Conservation (phyloP, 768 basidiomycete species). For the Amanita pseudoporphyria region DNA sequence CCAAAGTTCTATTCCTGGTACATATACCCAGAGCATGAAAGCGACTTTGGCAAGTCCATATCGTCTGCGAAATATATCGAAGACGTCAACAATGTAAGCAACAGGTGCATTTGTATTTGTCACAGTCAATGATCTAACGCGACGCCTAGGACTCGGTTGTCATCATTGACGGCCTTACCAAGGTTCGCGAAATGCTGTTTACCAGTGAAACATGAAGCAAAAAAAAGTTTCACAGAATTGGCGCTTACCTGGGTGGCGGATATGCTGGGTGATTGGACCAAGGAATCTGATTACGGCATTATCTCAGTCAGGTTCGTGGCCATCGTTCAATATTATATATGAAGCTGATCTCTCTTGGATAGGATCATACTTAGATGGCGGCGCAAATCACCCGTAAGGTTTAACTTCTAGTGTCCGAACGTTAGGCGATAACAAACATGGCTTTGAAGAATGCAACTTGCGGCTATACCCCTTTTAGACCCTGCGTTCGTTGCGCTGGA, state of each 20-base stretch:
- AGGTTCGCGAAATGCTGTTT: constrained; percentile 31
- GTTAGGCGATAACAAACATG: not conserved
- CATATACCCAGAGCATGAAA: constrained; percentile 72
- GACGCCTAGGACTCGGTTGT: constrained; percentile 58
- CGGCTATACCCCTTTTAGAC: constrained; percentile 78
- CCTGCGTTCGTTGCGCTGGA: constrained; percentile 59
- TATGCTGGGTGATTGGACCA: constrained; percentile 91
- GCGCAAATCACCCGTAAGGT: constrained; percentile 83
- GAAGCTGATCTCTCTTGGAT: not conserved
- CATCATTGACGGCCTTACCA: constrained; percentile 89
- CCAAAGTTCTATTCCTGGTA: constrained; percentile 91
- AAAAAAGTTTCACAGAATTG: constrained; percentile 54
- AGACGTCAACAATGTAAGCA: constrained; percentile 65
- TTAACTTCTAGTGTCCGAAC: not conserved
- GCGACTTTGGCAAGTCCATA: constrained; percentile 67
- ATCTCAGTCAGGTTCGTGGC: constrained; percentile 68
- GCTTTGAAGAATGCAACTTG: constrained; percentile 62
- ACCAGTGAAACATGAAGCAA: not conserved
- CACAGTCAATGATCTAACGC: not conserved
- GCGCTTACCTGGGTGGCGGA: constrained; percentile 91
- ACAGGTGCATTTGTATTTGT: not conserved
- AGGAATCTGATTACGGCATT: constrained; percentile 83
- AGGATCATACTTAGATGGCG: constrained; percentile 90
- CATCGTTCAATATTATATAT: not conserved
- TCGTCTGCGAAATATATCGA: constrained; percentile 80